Evolutionary conservation across 2,329 filamentous ascomycete species (phyloP), one percentile per base, ranked within the genome.

Genomic region (Didymellaceae sp.): DNA sequence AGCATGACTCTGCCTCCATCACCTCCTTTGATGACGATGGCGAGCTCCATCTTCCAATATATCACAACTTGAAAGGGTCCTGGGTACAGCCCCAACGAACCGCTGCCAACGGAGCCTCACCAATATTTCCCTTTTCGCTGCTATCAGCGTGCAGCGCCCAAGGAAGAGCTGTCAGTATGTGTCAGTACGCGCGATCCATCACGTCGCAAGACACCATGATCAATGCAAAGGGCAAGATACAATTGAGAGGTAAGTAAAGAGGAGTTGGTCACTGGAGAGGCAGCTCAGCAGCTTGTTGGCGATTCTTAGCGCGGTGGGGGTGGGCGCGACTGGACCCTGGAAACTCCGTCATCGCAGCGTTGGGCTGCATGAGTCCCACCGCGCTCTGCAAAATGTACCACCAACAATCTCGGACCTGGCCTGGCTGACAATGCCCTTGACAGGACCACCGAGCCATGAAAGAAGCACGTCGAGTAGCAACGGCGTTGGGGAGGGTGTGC

Each of bases 391-490:
- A 52, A 48, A 51, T 48, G 55, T 54, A 50, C 52, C 51, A 66
- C 59, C 35, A 43, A 17, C 44, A 17, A 11, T 24, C 34, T 28
- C 52, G 45, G 37, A 37, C 16, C 31, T 34, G 34, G 35, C 24
- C 48, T 38, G 57, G 62, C 67, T 71, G 57, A 72, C 62, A 41
- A 57, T 57, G 53, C 57, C 52, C 45, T 56, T 63, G 63, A 59
- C 64, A 66, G 64, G 56, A 39, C 52, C 57, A 35, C 44, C 53
- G 32, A 59, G 65, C 16, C 32, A 70, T 67, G 68, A 61, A 45
- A 55, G 37, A 55, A 62, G 44, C 44, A 16, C 44, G 42, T 39
- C 59, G 57, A 51, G 54, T 38, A 14, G 41, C 47, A 17, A 46
- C 31, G 38, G 20, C 37, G 26, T 22, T 49, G 43, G 16, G 33